A percentile compares a stretch with the other conserved stretches of the same genome.
These are phyloP conservation scores for Xylaria multiplex DNA, from an alignment of 2,329 filamentous ascomycete genomes.

Conservation along the genomic window DNA sequence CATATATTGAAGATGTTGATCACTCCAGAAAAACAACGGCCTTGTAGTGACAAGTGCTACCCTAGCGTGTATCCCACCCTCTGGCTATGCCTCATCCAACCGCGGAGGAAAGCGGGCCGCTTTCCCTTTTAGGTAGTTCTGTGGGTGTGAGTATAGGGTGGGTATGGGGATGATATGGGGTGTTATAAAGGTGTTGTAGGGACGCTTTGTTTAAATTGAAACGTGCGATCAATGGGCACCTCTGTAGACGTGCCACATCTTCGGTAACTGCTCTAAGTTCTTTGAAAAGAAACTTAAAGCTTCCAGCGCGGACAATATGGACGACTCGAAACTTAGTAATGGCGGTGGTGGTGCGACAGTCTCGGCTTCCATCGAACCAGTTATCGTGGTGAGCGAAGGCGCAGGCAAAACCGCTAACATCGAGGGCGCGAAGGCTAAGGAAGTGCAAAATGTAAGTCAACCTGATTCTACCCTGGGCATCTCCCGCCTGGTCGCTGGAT, in stretches of 20 bases:
- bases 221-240: slow-evolving; percentile 7
- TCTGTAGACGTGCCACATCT: slow-evolving; percentile 2
- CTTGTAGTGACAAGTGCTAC: slow-evolving; percentile 3
- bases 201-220: slow-evolving; percentile 20
- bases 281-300: background rate
- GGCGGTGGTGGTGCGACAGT: slow-evolving; percentile 32
- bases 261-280: background rate
- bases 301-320: slow-evolving; percentile 24
- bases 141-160: slow-evolving; percentile 28
- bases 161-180: slow-evolving; percentile 19
- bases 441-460: slow-evolving; percentile 53
- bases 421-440: slow-evolving; percentile 53
- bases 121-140: slow-evolving; percentile 29
- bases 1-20: slow-evolving; percentile 13
- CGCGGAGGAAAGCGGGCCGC: slow-evolving; percentile 35
- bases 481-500: background rate
- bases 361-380: slow-evolving; percentile 36
- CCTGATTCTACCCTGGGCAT: background rate
- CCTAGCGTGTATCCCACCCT: slow-evolving; percentile 4
- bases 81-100: slow-evolving; percentile 20
- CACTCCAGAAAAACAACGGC: background rate
- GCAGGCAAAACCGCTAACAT: slow-evolving; percentile 44
- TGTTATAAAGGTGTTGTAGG: slow-evolving; percentile 29
- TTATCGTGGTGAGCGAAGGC: slow-evolving; percentile 44
- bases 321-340: slow-evolving; percentile 18